Base-by-base conservation (phyloP, 805 yeast species). In the Pichia manshurica region DNA sequence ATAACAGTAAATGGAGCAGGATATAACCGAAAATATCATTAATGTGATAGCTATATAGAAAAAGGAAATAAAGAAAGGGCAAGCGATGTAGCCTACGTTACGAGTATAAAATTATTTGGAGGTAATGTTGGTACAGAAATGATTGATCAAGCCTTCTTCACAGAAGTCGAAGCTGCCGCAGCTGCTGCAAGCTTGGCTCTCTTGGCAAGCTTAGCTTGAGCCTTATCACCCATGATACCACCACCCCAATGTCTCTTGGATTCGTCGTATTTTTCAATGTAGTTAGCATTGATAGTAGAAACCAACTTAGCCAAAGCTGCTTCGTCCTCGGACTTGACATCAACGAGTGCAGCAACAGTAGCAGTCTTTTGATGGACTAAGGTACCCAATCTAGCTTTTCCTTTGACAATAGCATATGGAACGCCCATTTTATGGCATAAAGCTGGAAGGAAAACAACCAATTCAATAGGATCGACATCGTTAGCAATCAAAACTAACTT, bases 171-270 rank as follows among this genome's bases (percentile, higher is more conserved):
- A 44, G 53, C 50, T 75, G 96, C 95, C 66, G 95, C 96, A 17
- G 55, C 53, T 29, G 61, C 58, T 38, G 55, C 56, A 42, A 45
- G 74, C 74, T 76, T 81, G 59, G 81, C 83, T 68, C 72, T 82
- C 83, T 86, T 87, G 64, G 80, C 90, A 57, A 72, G 69, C 79
- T 84, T 87, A 68, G 82, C 93, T 67, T 79, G 80, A 67, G 97
- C 88, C 81, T 91, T 93, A 64, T 85, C 77, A 74, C 98, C 96
- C 81, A 93, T 78, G 74, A 88, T 70, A 81, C 99, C 99, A 81
- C 99, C 99, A 81, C 98, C 98, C 99, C 99, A 91, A 84, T 88
- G 96, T 78, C 87, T 89, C 82, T 95, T 91, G 70, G 79, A 68
- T 64, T 93, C 97, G 69, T 91, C 97, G 85, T 84, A 87, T 77